These are phyloP conservation scores for Actinidia chinensis DNA, from an alignment of 179 eudicot genomes.

Conservation along the genomic window DNA sequence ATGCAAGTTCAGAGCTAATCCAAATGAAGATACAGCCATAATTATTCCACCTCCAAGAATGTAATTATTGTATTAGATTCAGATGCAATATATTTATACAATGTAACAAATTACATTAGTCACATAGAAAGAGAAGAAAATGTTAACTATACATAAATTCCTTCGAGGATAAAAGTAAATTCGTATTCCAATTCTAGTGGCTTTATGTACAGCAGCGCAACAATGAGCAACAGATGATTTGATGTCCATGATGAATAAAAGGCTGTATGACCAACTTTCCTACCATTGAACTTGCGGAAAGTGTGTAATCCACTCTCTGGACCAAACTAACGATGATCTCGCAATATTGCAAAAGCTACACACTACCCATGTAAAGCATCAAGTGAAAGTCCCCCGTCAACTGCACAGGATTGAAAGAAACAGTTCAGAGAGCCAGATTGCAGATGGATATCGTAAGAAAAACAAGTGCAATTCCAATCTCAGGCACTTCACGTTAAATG, in stretches of 20 bases:
- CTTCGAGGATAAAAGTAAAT: background rate
- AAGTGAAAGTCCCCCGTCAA: background rate
- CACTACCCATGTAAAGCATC: background rate
- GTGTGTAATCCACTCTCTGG: background rate
- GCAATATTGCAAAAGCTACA: background rate
- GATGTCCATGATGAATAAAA: background rate
- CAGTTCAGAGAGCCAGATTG: slow-evolving; percentile 1
- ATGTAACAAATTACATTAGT: too few relatives aligned
- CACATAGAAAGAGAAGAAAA: too few relatives aligned
- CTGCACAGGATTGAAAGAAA: background rate
- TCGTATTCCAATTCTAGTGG: background rate
- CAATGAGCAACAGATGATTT: background rate
- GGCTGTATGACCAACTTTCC: background rate
- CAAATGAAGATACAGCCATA: too few relatives aligned
- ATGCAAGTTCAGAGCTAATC: too few relatives aligned
- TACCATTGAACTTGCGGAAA: background rate
- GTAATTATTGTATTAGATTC: too few relatives aligned
- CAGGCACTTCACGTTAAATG: background rate
- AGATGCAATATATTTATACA: background rate
- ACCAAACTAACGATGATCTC: background rate
- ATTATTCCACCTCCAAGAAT: too few relatives aligned
- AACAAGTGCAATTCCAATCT: background rate
- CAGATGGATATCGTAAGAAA: background rate
- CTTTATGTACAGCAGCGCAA: slow-evolving; percentile 4
- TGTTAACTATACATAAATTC: background rate